Evolutionary conservation across 1,284 basidiomycete genomes (phyloP).

Genomic region (Ustilago tritici): DNA sequence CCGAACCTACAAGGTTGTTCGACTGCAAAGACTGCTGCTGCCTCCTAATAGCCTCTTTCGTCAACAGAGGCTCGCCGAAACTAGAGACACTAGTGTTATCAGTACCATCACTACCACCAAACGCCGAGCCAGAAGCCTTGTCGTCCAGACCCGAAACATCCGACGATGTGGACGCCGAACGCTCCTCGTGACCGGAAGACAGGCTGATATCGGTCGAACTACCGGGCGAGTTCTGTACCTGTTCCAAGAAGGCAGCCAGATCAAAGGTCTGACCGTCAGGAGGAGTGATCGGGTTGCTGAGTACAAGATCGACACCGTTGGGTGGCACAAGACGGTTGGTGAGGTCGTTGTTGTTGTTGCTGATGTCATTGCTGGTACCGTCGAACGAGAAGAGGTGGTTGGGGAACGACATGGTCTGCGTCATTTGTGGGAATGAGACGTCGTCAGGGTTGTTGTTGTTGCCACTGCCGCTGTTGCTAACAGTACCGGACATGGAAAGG

Average conservation of each 20-base stretch:
- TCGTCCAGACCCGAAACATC: slow-evolving; percentile 39
- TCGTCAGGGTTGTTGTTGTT: slow-evolving; percentile 16
- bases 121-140: slow-evolving; percentile 22
- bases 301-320: slow-evolving; percentile 48
- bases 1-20: not conserved
- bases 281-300: slow-evolving; percentile 49
- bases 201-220: slow-evolving; percentile 46
- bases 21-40: slow-evolving; percentile 42
- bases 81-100: slow-evolving; percentile 45
- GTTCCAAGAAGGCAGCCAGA: slow-evolving; percentile 52
- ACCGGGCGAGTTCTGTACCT: slow-evolving; percentile 53
- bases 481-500: not conserved
- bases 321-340: slow-evolving; percentile 40
- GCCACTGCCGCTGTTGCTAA: not conserved
- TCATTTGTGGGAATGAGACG: slow-evolving; percentile 45
- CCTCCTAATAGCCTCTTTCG: slow-evolving; percentile 36
- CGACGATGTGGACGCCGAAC: slow-evolving; percentile 32
- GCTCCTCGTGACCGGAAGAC: slow-evolving; percentile 35
- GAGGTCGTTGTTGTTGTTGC: slow-evolving; percentile 11
- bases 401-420: slow-evolving; percentile 28
- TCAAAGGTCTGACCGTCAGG: slow-evolving; percentile 55
- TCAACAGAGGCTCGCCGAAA: slow-evolving; percentile 36
- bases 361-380: not conserved
- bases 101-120: slow-evolving; percentile 32
- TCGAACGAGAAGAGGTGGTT: slow-evolving; percentile 36